Conservation (phyloP, 306 rosid species). For the Rosa multiflora region DNA sequence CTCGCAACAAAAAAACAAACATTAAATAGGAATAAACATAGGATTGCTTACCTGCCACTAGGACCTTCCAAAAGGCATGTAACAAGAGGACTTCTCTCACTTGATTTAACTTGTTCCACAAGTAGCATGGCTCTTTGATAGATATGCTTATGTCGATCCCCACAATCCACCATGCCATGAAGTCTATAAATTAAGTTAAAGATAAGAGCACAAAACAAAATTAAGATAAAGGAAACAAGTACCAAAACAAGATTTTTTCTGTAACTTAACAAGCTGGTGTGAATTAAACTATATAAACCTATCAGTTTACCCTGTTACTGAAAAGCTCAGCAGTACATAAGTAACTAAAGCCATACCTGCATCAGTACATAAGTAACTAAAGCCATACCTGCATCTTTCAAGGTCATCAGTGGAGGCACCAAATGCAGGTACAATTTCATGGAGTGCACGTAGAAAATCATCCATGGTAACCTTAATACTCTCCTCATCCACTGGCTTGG, state of each 20-base stretch:
- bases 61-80: slow-evolving; percentile 96
- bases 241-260: not conserved
- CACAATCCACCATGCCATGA: slow-evolving; percentile 89
- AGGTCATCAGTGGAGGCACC: slow-evolving; percentile 99
- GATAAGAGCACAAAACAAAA: not conserved
- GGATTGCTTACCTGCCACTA: slow-evolving; percentile 71
- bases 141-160: slow-evolving; percentile 77
- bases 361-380: slow-evolving; percentile 29
- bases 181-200: slow-evolving; percentile 53
- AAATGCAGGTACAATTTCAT: slow-evolving; percentile 81
- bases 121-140: slow-evolving; percentile 78
- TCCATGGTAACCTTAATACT: slow-evolving; percentile 91
- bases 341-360: slow-evolving; percentile 57
- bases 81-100: slow-evolving; percentile 91
- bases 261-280: not conserved
- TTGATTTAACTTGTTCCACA: slow-evolving; percentile 95
- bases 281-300: slow-evolving; percentile 24
- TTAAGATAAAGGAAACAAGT: not conserved
- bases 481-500: slow-evolving; percentile 96
- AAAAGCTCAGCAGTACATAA: slow-evolving; percentile 6
- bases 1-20: slow-evolving; percentile 23
- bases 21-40: not conserved
- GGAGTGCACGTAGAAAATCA: slow-evolving; percentile 86
- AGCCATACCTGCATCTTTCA: slow-evolving; percentile 82
- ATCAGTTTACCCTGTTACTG: slow-evolving; percentile 4